Evolutionary conservation across 768 basidiomycete genomes (phyloP).

Genomic region (Lentinula sp.): DNA sequence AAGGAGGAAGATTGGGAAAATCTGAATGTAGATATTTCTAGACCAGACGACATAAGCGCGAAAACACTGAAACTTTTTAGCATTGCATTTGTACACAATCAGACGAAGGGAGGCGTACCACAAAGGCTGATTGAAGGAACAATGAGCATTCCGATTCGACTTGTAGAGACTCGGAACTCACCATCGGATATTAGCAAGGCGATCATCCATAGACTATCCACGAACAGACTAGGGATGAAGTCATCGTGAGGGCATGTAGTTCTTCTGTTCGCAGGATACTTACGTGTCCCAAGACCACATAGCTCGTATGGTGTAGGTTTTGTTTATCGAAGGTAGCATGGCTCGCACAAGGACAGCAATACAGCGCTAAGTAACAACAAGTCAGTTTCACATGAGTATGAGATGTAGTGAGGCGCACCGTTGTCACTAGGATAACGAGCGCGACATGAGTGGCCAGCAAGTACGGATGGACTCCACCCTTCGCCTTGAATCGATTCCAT

Average conservation of each 20-base stretch:
- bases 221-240: not conserved
- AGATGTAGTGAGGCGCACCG: not conserved
- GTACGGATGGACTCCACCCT: not conserved
- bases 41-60: slow-evolving; percentile 1
- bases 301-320: not conserved
- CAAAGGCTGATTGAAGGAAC: not conserved
- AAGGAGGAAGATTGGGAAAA: not conserved
- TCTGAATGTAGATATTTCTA: not conserved
- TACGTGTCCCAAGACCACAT: not conserved
- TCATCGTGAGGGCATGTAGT: not conserved
- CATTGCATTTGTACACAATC: not conserved
- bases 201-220: not conserved
- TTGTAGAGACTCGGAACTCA: not conserved
- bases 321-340: not conserved
- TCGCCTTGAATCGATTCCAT: not conserved
- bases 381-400: not conserved
- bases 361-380: not conserved
- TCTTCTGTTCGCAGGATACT: not conserved
- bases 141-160: not conserved
- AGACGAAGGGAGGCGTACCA: not conserved
- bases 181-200: not conserved
- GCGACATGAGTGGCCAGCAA: not conserved
- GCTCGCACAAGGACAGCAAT: not conserved
- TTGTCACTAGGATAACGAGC: not conserved
- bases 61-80: not conserved